Conservation (phyloP, 2,329 filamentous ascomycete genomes). For the Colletotrichum gigasporum region DNA sequence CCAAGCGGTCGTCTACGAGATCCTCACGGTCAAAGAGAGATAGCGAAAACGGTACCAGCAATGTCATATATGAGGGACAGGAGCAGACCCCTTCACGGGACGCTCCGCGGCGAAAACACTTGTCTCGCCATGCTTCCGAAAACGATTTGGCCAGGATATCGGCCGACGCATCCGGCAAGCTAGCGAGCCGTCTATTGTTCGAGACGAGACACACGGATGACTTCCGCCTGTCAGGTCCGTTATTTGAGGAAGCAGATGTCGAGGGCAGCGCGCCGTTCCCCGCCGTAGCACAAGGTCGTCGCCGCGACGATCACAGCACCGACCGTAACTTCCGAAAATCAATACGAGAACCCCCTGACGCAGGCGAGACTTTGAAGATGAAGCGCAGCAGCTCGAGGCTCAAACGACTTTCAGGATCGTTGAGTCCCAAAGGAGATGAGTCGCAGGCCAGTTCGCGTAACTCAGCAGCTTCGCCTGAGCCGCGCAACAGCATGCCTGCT, state of each 20-base stretch:
- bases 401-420: conserved; percentile 64
- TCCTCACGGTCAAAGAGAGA: conserved; percentile 60
- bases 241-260: conserved; percentile 40
- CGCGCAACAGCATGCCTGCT: conserved; percentile 46
- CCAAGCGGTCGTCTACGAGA: conserved; percentile 62
- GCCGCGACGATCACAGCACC: conserved; percentile 58
- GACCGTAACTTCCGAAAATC: conserved; percentile 58
- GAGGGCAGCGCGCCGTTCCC: conserved; percentile 78
- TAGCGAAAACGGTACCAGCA: conserved; percentile 47
- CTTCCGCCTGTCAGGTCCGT: conserved; percentile 10
- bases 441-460: conserved; percentile 13
- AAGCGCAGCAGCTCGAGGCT: conserved; percentile 68
- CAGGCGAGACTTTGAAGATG: conserved; percentile 51
- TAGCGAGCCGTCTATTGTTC: conserved; percentile 25
- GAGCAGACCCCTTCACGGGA: conserved; percentile 38
- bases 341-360: conserved; percentile 59
- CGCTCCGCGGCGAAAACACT: conserved; percentile 36
- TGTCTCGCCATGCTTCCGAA: conserved; percentile 34
- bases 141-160: conserved; percentile 29
- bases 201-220: conserved; percentile 32
- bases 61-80: conserved; percentile 54
- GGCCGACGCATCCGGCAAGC: conserved; percentile 36
- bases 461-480: conserved; percentile 37
- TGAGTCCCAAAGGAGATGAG: conserved; percentile 53
- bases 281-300: conserved; percentile 69